These are phyloP conservation scores for Pittosporum tobira DNA, from an alignment of 129 eudicot genomes.

Conservation along the genomic window DNA sequence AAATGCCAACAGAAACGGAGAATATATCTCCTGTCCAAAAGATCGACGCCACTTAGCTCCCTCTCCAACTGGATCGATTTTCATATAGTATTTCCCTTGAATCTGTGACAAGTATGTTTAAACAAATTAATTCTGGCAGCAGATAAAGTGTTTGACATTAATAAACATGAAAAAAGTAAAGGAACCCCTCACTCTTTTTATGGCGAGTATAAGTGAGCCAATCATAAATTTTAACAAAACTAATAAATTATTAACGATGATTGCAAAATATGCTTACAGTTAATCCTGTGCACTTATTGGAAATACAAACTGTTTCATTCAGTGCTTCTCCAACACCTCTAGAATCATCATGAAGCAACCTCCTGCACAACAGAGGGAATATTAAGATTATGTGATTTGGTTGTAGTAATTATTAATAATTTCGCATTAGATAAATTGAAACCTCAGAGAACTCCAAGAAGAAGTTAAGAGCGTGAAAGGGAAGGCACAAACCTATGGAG, in stretches of 20 bases:
- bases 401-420: too few species aligned
- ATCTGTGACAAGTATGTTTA: too few species aligned
- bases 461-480: neutral
- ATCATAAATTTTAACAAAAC: too few species aligned
- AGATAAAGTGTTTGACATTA: neutral
- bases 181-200: too few species aligned
- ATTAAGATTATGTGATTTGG: neutral
- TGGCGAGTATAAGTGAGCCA: too few species aligned
- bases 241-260: too few species aligned
- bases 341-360: constrained; percentile 77
- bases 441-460: neutral
- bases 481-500: constrained; percentile 62
- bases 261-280: constrained; percentile 50
- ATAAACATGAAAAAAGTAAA: too few species aligned
- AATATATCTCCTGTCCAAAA: constrained; percentile 83
- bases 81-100: constrained; percentile 75
- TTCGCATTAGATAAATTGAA: neutral
- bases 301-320: constrained; percentile 77
- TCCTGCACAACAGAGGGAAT: constrained; percentile 46
- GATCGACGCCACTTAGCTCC: constrained; percentile 98
- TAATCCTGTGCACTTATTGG: constrained; percentile 56
- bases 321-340: constrained; percentile 94
- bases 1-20: constrained; percentile 94
- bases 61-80: constrained; percentile 79
- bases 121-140: too few species aligned